phyloP scores from a whole-genome alignment of 2,329 filamentous ascomycete genomes.

The Hysterium pulicare region DNA sequence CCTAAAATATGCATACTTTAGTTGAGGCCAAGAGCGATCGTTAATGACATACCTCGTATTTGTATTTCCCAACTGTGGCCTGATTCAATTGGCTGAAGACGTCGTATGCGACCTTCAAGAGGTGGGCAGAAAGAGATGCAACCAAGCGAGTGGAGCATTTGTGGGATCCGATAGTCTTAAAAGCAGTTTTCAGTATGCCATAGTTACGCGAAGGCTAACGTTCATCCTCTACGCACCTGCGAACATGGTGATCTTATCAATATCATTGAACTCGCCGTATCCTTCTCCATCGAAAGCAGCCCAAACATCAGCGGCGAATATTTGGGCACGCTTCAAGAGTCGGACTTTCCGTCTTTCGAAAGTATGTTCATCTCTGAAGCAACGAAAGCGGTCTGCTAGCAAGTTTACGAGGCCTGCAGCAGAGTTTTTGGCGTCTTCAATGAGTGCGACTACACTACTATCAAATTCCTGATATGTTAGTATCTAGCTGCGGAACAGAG shows the following conservation, averaged over 20 bases:
- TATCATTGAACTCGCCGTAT: slow-evolving; percentile 81
- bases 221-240: too few species aligned
- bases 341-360: slow-evolving; percentile 76
- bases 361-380: slow-evolving; percentile 76
- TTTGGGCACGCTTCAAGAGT: slow-evolving; percentile 91
- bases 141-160: slow-evolving; percentile 80
- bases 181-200: background rate
- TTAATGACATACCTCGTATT: slow-evolving; percentile 69
- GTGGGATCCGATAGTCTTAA: slow-evolving; percentile 86
- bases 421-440: slow-evolving; percentile 71
- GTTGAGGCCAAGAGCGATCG: too few species aligned
- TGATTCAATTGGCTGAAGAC: slow-evolving; percentile 62
- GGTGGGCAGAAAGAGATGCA: slow-evolving; percentile 82
- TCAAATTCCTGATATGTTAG: slow-evolving; percentile 61
- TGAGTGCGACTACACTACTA: slow-evolving; percentile 69
- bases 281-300: slow-evolving; percentile 82
- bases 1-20: too few species aligned
- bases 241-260: slow-evolving; percentile 97
- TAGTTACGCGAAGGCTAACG: background rate
- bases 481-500: too few species aligned
- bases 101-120: slow-evolving; percentile 67
- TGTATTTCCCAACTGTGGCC: slow-evolving; percentile 82
- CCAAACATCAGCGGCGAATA: slow-evolving; percentile 94
- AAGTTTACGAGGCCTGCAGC: slow-evolving; percentile 84
- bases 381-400: slow-evolving; percentile 75